phyloP scores from a whole-genome alignment of 2,329 filamentous ascomycete species.

The Dichotomopilus funicola region DNA sequence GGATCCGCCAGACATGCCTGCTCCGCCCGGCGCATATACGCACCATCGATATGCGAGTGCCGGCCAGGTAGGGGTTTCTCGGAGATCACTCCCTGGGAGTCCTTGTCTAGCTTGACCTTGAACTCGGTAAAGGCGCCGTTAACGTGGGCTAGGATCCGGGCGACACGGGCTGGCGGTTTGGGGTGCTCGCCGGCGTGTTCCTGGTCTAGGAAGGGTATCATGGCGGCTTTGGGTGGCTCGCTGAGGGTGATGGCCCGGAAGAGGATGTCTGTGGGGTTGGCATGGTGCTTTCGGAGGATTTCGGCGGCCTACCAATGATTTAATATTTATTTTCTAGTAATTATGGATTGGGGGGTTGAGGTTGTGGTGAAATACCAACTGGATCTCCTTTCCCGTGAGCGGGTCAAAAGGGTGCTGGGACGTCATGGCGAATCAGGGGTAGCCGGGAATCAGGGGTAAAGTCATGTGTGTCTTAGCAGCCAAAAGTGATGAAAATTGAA shows the following conservation, averaged over 20 bases:
- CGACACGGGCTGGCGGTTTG: conserved; percentile 30
- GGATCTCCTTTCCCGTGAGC: conserved; percentile 6
- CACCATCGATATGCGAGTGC: conserved; percentile 42
- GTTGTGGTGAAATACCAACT: background rate
- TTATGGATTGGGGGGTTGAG: too few relatives aligned
- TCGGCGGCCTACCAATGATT: conserved; percentile 2
- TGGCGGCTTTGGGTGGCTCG: conserved; percentile 43
- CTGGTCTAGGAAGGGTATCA: conserved; percentile 39
- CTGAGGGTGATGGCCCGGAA: conserved; percentile 46
- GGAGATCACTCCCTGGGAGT: conserved; percentile 17
- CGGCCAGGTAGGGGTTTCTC: conserved; percentile 34
- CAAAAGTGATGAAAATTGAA: too few relatives aligned
- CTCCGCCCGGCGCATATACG: conserved; percentile 43
- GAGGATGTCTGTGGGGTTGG: background rate
- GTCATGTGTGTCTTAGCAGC: background rate
- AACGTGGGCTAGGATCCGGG: conserved; percentile 35
- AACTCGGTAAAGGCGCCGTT: conserved; percentile 29
- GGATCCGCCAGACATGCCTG: conserved; percentile 37
- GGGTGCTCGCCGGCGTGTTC: conserved; percentile 32
- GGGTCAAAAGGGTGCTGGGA: conserved; percentile 9
- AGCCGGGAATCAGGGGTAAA: background rate
- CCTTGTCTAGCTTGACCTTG: conserved; percentile 28
- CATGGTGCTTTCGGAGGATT: conserved; percentile 4
- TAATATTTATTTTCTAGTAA: too few relatives aligned
- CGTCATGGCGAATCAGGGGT: background rate